These are phyloP conservation scores for Andrographis paniculata DNA, from an alignment of 305 asterid species.

Conservation along the genomic window DNA sequence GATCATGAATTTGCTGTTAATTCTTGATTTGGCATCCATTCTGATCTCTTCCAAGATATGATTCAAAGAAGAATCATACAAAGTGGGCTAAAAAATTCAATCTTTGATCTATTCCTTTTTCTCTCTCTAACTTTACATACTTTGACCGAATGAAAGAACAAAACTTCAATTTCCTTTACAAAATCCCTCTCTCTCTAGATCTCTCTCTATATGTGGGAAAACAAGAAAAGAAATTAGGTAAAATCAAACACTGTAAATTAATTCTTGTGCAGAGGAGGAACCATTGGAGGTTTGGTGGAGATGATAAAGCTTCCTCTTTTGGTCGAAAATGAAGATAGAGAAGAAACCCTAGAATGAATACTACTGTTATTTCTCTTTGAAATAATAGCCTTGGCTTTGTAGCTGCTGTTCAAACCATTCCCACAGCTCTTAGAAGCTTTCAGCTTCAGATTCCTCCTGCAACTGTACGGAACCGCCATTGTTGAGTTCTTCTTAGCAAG, in stretches of 20 bases:
- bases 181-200: constrained; percentile 16
- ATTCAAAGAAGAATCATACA: constrained; percentile 10
- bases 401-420: constrained; percentile 33
- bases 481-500: constrained; percentile 49
- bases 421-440: constrained; percentile 42
- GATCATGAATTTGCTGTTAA: too few relatives aligned
- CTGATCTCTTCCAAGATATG: too few relatives aligned
- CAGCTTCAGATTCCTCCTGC: constrained; percentile 31
- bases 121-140: neutral
- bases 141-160: neutral
- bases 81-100: constrained; percentile 14
- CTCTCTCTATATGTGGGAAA: neutral
- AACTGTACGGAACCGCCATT: too few relatives aligned
- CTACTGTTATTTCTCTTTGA: constrained; percentile 29
- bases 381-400: constrained; percentile 42
- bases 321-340: constrained; percentile 27
- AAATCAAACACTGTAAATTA: constrained; percentile 17
- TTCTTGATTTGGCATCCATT: too few relatives aligned
- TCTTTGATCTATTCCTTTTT: too few relatives aligned
- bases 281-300: constrained; percentile 20
- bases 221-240: too few relatives aligned
- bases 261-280: constrained; percentile 17
- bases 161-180: constrained; percentile 14
- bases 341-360: constrained; percentile 20
- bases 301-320: constrained; percentile 19